Evolutionary conservation across 2,329 filamentous ascomycete genomes (phyloP).

Genomic region (Fusarium burgessii): DNA sequence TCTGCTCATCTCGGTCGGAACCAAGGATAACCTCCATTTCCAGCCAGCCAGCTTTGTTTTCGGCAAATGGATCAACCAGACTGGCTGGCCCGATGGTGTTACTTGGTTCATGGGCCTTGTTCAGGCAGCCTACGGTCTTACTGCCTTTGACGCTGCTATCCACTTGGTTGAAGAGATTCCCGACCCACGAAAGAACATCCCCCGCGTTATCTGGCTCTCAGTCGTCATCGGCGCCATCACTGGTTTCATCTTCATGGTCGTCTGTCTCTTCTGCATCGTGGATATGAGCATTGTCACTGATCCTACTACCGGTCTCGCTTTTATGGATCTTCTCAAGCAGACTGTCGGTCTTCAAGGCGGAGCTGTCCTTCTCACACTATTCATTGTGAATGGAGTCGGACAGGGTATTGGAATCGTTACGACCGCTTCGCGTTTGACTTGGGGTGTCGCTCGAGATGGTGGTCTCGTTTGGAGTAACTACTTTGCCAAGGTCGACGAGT

Average conservation of each 20-base stretch:
- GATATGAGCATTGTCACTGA: slow-evolving; percentile 56
- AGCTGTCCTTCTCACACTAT: slow-evolving; percentile 61
- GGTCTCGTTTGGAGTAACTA: slow-evolving; percentile 60
- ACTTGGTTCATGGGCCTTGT: slow-evolving; percentile 70
- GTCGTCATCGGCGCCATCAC: slow-evolving; percentile 62
- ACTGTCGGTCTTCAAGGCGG: slow-evolving; percentile 53
- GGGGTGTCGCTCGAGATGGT: slow-evolving; percentile 67
- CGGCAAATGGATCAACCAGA: slow-evolving; percentile 58
- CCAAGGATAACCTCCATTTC: slow-evolving; percentile 57
- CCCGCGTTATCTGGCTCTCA: slow-evolving; percentile 64
- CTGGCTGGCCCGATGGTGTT: slow-evolving; percentile 66
- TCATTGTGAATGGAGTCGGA: slow-evolving; percentile 67
- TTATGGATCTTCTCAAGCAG: slow-evolving; percentile 60
- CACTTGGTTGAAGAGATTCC: slow-evolving; percentile 70
- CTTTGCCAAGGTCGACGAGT: slow-evolving; percentile 56
- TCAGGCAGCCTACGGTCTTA: slow-evolving; percentile 65
- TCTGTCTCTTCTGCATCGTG: slow-evolving; percentile 64
- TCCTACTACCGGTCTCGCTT: slow-evolving; percentile 57
- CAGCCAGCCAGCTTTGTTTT: slow-evolving; percentile 66
- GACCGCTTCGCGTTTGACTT: slow-evolving; percentile 63
- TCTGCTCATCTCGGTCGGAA: slow-evolving; percentile 64
- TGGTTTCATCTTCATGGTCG: slow-evolving; percentile 64
- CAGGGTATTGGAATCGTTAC: slow-evolving; percentile 65
- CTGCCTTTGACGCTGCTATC: slow-evolving; percentile 68
- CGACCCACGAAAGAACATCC: slow-evolving; percentile 62